A percentile compares a stretch with the other conserved stretches of the same genome.
phyloP scores from a whole-genome alignment of 1,284 basidiomycete species.

The Grifola frondosa region DNA sequence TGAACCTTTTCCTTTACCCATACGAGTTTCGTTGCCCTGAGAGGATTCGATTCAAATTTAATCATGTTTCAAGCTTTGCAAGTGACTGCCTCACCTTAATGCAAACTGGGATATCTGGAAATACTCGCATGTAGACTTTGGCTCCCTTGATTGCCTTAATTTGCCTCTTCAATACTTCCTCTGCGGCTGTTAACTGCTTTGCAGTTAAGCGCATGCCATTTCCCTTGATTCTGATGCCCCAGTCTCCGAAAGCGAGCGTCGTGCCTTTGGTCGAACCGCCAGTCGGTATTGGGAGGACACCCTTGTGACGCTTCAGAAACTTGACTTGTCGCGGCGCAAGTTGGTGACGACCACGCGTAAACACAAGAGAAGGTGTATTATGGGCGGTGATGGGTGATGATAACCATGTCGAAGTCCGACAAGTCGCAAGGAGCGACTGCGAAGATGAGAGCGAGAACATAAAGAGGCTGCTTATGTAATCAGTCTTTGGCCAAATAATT shows the following conservation, averaged over 20 bases:
- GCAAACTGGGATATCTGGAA: conserved; percentile 96
- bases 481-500: too few relatives aligned
- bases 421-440: conserved; percentile 31
- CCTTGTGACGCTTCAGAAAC: conserved; percentile 87
- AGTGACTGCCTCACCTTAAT: conserved; percentile 68
- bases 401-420: conserved; percentile 22
- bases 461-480: conserved; percentile 13
- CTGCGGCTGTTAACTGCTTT: conserved; percentile 86
- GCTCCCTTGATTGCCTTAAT: conserved; percentile 90
- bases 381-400: conserved; percentile 10
- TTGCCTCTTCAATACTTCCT: conserved; percentile 89
- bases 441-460: conserved; percentile 34
- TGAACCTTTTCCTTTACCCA: conserved; percentile 98
- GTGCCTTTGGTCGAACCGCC: conserved; percentile 96
- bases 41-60: not conserved
- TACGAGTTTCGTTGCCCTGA: conserved; percentile 97
- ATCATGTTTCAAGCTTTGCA: not conserved
- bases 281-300: conserved; percentile 75
- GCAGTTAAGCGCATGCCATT: conserved; percentile 84
- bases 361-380: conserved; percentile 15
- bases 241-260: conserved; percentile 88
- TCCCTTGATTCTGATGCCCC: conserved; percentile 87
- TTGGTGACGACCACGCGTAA: conserved; percentile 45
- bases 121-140: conserved; percentile 87
- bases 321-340: conserved; percentile 84